Base-by-base conservation (phyloP, 257 asterid species). In the Thymus mandschuricus region DNA sequence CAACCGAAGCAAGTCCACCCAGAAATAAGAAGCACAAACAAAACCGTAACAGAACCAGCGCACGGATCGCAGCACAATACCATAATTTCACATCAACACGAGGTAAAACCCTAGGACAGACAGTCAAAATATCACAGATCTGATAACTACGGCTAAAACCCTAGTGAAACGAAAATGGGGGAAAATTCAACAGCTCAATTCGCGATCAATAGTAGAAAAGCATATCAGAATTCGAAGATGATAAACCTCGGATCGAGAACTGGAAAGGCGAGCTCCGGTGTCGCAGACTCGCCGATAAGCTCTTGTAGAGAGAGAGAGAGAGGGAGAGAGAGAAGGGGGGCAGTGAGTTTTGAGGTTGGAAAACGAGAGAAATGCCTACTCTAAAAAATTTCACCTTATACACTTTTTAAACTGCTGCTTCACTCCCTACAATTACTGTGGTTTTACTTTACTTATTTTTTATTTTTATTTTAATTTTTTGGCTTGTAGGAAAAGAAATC, bases 121-220 rank as follows among this genome's bases (percentile, higher is more conserved):
- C 68, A 15, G 59, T 59, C 15, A 46, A 1, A 64, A 58, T 21
- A 21, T 11, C 62, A 55, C 28, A 63, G 82, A 78, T 78, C 82
- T 55, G 54, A 38, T 30, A 33, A 55, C 54, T 33, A 58, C 48
- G 15, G n/a, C 71, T 62, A 43, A 72, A 66, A 67, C 54, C 75
- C 57, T 31, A 76, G 41, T 33, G 21, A 3, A 9, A 1, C 34
- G 28, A 40, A 68, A 44, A 6, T 12, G 43, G 40, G 55, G 10
- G 12, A 40, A 55, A 13, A 8, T 10, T 21, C 21, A 50, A 41
- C 27, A 6, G 8, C 21, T 65, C 31, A 44, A 65, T 38, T 15
- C 15, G 38, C 50, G 48, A 65, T 46, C 59, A 46, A 48, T 9
- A 65, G 45, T 3, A 31, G 31, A n/a, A 65, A 65, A 65, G 5